Percentiles rank a stretch among this genome's conserved stretches.
These are phyloP conservation scores for Globisporangium spinosum DNA, from an alignment of 352 stramenopile genomes.

Conservation along the genomic window DNA sequence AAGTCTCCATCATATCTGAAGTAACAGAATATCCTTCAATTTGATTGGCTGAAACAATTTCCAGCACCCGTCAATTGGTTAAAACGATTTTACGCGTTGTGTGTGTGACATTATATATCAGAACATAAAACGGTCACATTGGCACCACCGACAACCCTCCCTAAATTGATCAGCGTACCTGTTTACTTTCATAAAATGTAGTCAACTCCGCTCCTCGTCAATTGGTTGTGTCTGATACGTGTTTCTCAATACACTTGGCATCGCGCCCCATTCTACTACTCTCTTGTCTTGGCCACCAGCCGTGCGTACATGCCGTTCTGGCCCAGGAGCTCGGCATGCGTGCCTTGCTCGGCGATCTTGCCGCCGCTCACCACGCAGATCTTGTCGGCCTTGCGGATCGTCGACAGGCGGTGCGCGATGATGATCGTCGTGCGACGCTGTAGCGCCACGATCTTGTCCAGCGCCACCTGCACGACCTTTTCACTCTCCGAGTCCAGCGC, in stretches of 20 bases:
- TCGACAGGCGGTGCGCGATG: conserved; percentile 21
- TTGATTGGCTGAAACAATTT: background rate
- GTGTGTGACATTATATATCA: too few species aligned
- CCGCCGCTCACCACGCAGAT: conserved; percentile 19
- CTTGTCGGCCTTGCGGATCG: conserved; percentile 25
- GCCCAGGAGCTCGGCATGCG: conserved; percentile 14
- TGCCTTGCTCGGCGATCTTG: conserved; percentile 17
- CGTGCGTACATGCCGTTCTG: conserved; percentile 13
- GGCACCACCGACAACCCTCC: background rate
- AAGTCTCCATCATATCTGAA: background rate
- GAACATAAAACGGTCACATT: too few species aligned
- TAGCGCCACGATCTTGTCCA: conserved; percentile 23
- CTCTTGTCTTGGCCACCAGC: conserved; percentile 3
- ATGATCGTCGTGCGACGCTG: conserved; percentile 44
- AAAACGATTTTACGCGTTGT: background rate
- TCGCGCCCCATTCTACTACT: background rate
- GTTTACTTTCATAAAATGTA: background rate
- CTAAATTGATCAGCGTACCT: background rate
- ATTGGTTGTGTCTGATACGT: too few species aligned
- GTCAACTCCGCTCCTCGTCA: background rate
- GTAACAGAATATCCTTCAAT: background rate
- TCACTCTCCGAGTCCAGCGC: conserved; percentile 39
- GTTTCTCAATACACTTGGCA: too few species aligned
- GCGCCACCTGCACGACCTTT: conserved; percentile 24
- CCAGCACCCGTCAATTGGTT: background rate